phyloP scores from a whole-genome alignment of 2,329 filamentous ascomycete genomes.

The Phyllosticta citrichinensis region DNA sequence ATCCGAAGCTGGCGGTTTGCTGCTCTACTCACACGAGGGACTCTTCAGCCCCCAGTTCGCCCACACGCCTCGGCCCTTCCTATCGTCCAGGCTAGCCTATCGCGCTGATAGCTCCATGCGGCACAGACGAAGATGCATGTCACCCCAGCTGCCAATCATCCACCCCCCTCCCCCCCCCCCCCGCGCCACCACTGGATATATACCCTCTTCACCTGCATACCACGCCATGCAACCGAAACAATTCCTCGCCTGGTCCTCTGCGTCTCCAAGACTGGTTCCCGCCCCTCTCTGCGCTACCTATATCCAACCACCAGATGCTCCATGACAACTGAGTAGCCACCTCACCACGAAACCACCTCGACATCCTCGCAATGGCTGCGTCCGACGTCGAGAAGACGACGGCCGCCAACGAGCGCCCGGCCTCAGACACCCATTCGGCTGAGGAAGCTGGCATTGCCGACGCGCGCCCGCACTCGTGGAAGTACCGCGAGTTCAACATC shows the following conservation, averaged over 20 bases:
- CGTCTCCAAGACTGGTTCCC: not conserved
- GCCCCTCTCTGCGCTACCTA: not conserved
- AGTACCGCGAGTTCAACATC: conserved; percentile 34
- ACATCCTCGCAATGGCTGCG: conserved; percentile 16
- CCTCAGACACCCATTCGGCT: conserved; percentile 11
- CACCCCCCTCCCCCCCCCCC: not conserved
- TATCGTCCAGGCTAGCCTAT: not conserved
- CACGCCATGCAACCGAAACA: not conserved
- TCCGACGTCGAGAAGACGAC: conserved; percentile 9
- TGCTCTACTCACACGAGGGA: too few relatives aligned
- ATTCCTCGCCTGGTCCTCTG: not conserved
- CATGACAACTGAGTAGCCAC: not conserved
- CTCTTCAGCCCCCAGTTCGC: too few relatives aligned
- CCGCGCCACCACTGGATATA: not conserved
- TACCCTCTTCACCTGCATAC: not conserved
- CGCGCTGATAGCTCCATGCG: not conserved
- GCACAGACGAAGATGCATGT: not conserved
- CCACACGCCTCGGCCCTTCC: not conserved
- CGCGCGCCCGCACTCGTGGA: conserved; percentile 35
- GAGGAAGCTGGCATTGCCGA: conserved; percentile 21
- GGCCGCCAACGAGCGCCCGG: conserved; percentile 19
- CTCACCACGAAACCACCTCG: not conserved
- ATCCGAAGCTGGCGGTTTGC: not conserved
- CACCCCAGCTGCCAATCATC: not conserved
- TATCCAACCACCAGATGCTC: conserved; percentile 1